Evolutionary conservation across 2,329 filamentous ascomycete genomes (phyloP).

Genomic region (Apiospora kogelbergensis): DNA sequence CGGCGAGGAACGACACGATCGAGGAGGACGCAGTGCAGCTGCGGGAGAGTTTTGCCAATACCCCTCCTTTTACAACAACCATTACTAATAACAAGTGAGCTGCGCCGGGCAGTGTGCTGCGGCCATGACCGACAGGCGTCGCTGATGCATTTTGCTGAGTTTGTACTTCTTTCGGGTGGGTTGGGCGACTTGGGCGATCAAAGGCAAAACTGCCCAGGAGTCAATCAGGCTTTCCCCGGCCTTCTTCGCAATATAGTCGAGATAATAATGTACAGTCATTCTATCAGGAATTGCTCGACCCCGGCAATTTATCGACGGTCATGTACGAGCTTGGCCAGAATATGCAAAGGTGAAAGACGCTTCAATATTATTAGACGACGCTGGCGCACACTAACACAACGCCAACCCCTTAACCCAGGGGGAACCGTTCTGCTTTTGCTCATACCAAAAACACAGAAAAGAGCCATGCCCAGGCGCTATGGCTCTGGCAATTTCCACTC

Average conservation of each 20-base stretch:
- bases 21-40: constrained; percentile 13
- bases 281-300: not conserved
- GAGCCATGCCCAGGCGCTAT: not conserved
- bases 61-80: no score
- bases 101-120: not conserved
- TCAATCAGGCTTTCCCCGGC: not conserved
- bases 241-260: not conserved
- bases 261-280: not conserved
- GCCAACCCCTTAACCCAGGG: not conserved
- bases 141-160: not conserved
- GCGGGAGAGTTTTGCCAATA: constrained; percentile 8
- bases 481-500: not conserved
- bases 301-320: not conserved
- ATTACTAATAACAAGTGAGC: not conserved
- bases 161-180: no score
- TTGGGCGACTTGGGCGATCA: not conserved
- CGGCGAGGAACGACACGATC: not conserved
- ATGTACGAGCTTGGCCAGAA: not conserved
- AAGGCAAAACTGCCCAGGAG: not conserved
- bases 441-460: not conserved
- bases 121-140: not conserved
- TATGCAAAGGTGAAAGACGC: not conserved
- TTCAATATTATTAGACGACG: not conserved
- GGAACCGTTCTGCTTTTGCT: not conserved
- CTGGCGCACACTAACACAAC: not conserved